A percentile compares a stretch with the other conserved stretches of the same genome.
Evolutionary conservation across 1,284 basidiomycete genomes (phyloP).

Genomic region (Rugiboletus extremiorientalis): DNA sequence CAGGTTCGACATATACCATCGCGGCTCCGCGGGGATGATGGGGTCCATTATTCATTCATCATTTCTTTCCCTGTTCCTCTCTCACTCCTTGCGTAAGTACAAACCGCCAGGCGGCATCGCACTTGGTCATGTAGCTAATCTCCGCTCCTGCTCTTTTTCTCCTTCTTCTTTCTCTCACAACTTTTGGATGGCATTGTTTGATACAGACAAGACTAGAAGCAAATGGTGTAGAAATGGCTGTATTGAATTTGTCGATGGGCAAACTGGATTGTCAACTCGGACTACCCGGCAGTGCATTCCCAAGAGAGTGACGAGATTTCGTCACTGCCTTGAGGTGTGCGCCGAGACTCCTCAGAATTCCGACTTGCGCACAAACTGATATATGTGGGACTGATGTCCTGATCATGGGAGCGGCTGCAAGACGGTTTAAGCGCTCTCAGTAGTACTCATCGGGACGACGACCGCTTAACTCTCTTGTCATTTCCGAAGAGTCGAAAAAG

Average conservation of each 20-base stretch:
- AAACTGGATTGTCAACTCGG: not conserved
- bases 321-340: no score
- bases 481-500: no score
- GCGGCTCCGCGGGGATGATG: constrained; percentile 35
- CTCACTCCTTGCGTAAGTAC: not conserved
- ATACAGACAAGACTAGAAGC: not conserved
- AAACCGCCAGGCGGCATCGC: not conserved
- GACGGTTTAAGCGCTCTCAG: no score
- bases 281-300: not conserved
- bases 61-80: not conserved
- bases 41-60: not conserved
- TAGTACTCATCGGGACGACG: no score
- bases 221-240: not conserved
- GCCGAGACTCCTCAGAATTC: no score
- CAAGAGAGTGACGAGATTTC: no score
- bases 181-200: not conserved
- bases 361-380: no score
- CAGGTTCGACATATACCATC: constrained; percentile 40
- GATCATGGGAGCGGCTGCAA: no score
- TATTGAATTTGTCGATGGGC: not conserved
- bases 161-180: not conserved
- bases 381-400: no score
- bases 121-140: not conserved
- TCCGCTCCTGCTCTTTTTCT: not conserved
- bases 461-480: no score